Evolutionary conservation across 2,329 filamentous ascomycete species (phyloP).

Genomic region (Immersiporthe knoxdaviesiana): DNA sequence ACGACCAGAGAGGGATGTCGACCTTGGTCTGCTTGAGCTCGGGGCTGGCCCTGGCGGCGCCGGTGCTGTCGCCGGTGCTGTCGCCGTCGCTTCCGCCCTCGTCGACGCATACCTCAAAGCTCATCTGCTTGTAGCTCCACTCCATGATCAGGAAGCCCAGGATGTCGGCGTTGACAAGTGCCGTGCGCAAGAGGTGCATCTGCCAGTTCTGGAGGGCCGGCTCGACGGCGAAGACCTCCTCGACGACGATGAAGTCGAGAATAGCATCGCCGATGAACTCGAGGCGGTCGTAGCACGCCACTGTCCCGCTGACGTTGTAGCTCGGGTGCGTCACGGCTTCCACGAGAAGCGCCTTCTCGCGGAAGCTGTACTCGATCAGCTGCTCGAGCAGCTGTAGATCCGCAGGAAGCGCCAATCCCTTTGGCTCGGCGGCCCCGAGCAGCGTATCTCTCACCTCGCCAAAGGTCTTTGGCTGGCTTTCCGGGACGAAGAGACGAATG

Average conservation of each 20-base stretch:
- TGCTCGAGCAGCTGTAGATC: constrained; percentile 59
- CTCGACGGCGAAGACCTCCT: constrained; percentile 55
- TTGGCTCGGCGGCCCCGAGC: constrained; percentile 43
- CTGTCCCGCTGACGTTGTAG: constrained; percentile 47
- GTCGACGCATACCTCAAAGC: constrained; percentile 24
- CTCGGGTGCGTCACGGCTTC: constrained; percentile 85
- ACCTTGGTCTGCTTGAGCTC: constrained; percentile 30
- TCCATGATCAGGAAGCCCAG: constrained; percentile 77
- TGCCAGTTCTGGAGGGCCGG: constrained; percentile 50
- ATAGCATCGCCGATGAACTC: constrained; percentile 89
- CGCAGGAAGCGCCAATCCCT: constrained; percentile 41
- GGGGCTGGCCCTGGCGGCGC: constrained; percentile 33
- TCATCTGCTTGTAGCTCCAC: constrained; percentile 43
- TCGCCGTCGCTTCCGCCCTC: not conserved
- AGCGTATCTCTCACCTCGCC: constrained; percentile 43
- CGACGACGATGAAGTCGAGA: constrained; percentile 76
- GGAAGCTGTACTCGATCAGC: constrained; percentile 74
- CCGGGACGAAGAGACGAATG: constrained; percentile 65
- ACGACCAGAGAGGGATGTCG: constrained; percentile 63
- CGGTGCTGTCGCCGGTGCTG: constrained; percentile 19
- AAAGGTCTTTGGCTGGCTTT: constrained; percentile 8
- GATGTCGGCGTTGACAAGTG: constrained; percentile 79
- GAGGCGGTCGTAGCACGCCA: constrained; percentile 68
- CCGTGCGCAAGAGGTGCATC: constrained; percentile 79
- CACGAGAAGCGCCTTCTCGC: constrained; percentile 67